Evolutionary conservation across 148 eudicot species (phyloP), one percentile per base, ranked within the genome.

Genomic region (Talinum fruticosum): DNA sequence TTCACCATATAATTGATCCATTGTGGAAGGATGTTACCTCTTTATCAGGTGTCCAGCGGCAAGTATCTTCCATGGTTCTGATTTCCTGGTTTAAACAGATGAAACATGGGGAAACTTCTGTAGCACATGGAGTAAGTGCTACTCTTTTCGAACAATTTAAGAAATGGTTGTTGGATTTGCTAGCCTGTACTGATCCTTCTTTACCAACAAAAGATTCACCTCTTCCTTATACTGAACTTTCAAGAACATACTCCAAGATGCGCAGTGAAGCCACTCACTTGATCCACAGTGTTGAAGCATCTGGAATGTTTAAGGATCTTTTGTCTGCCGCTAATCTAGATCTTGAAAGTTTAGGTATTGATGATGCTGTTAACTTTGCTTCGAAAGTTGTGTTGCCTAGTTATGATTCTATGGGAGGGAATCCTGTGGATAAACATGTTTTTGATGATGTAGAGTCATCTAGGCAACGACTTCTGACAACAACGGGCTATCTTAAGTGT

Each of bases 51-150:
- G 97, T 96, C 75, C 97, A 91, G 85, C 91, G 99, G n/a, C 99
- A 96, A 90, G 95, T 96, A 79, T 93, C 92, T 67, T 87, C 99
- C 3, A 81, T 96, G 97, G 88, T 96, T 77, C 87, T 96, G 76
- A 90, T 96, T 78, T 90, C 99, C 64, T 96, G 99, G 99, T 96
- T 89, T 73, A 90, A 90, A 78, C 97, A 96, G 82, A 83, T 91
- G 72, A 90, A 85, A 79, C 62, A 34, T 71, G 74, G 74, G 37
- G 76, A 83, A 51, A 71, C 44, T 71, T 75, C 83, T 32, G 80
- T 80, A 71, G 71, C 76, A 54, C 79, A 79, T 38, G 87, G 77
- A 73, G 84, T 83, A 28, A 76, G 76, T 66, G 80, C 87, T 81
- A 69, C 81, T 51, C 83, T 88, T 64, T 83, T 87, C 66, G 86